A percentile compares a stretch with the other conserved stretches of the same genome.
phyloP scores from a whole-genome alignment of 768 basidiomycete genomes.

The Mycena galericulata region DNA sequence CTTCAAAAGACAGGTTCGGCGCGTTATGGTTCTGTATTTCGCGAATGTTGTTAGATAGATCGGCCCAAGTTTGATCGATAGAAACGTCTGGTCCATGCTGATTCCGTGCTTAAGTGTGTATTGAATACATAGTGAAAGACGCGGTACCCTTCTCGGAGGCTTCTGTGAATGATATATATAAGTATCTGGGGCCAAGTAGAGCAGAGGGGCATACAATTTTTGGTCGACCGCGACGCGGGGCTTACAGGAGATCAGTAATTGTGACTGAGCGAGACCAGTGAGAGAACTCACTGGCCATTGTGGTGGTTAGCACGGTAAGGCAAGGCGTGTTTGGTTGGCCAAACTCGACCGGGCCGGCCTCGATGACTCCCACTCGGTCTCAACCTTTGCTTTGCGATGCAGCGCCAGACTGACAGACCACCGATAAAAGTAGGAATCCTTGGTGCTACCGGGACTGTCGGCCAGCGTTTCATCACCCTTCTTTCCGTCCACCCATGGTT shows the following conservation, averaged over 20 bases:
- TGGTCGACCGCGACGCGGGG: constrained; percentile 52
- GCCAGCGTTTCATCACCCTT: constrained; percentile 93
- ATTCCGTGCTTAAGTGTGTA: not conserved
- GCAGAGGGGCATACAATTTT: constrained; percentile 57
- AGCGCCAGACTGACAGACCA: constrained; percentile 22
- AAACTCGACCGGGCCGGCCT: constrained; percentile 1
- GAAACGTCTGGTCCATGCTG: constrained; percentile 83
- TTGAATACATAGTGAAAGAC: not conserved
- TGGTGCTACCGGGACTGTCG: constrained; percentile 94
- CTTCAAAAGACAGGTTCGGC: constrained; percentile 88
- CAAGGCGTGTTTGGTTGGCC: not conserved
- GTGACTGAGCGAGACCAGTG: not conserved
- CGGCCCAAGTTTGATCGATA: constrained; percentile 87
- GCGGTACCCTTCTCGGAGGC: constrained; percentile 58
- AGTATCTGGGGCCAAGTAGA: constrained; percentile 8
- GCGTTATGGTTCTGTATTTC: constrained; percentile 98
- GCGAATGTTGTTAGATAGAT: constrained; percentile 85
- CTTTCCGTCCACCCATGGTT: constrained; percentile 94
- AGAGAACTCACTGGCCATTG: constrained; percentile 26
- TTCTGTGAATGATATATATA: constrained; percentile 48
- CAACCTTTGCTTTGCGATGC: constrained; percentile 4
- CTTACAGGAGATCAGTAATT: constrained; percentile 30
- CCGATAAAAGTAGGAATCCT: constrained; percentile 73
- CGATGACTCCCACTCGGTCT: not conserved
- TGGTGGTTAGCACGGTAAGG: not conserved